These are phyloP conservation scores for Globisporangium heterothallicum DNA, from an alignment of 352 stramenopile genomes.

Conservation along the genomic window DNA sequence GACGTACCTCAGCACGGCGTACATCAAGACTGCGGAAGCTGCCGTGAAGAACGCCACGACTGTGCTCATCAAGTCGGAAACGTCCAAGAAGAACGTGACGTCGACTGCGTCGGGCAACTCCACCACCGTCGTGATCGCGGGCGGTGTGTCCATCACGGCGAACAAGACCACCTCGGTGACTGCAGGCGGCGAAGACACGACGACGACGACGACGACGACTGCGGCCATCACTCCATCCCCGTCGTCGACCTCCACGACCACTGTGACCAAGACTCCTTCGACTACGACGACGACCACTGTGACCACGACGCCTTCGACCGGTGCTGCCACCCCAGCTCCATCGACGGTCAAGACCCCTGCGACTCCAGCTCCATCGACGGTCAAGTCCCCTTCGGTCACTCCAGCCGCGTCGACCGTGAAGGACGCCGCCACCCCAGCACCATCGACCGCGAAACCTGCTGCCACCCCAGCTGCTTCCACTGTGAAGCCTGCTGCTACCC, in stretches of 20 bases:
- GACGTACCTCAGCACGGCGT: constrained; percentile 24
- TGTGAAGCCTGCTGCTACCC: neutral
- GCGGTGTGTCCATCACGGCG: constrained; percentile 11
- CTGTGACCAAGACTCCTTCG: constrained; percentile 2
- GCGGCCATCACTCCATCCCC: constrained; percentile 10
- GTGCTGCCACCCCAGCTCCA: neutral
- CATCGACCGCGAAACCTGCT: neutral
- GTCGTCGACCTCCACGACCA: neutral
- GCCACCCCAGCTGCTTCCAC: constrained; percentile 2
- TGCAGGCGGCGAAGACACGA: constrained; percentile 5
- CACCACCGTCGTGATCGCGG: constrained; percentile 4
- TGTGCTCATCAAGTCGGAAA: constrained; percentile 4
- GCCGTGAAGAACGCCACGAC: constrained; percentile 12
- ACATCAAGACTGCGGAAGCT: constrained; percentile 19
- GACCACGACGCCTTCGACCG: constrained; percentile 1
- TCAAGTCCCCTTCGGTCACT: neutral
- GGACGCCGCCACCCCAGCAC: neutral
- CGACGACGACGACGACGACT: constrained; percentile 13
- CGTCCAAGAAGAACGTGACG: constrained; percentile 8
- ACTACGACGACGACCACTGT: neutral
- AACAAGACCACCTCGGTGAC: constrained; percentile 11
- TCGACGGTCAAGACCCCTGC: neutral
- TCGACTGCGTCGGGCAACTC: constrained; percentile 19
- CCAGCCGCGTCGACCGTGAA: neutral
- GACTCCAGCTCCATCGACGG: neutral